Base-by-base conservation (phyloP, 2,329 filamentous ascomycete genomes). In the Cladorrhinum sp. region DNA sequence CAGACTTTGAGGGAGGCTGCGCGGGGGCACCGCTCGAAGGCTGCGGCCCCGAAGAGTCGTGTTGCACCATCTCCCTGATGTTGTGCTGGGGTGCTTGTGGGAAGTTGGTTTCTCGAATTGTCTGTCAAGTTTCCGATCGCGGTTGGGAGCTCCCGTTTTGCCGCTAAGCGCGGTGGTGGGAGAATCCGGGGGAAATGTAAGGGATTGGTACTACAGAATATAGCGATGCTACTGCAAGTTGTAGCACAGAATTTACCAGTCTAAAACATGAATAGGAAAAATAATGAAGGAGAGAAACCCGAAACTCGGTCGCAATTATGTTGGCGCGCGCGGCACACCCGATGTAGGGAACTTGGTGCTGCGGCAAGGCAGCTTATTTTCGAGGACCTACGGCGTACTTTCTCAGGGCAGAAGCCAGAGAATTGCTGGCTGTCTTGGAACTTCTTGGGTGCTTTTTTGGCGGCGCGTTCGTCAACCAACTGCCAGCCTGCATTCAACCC, bases 1-100 rank as follows among this genome's bases (percentile, higher is more conserved):
- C 64, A 18, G 68, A 69, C 39, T 88, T 88, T 53, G 80, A 76
- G 49, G 82, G 77, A 21, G 82, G 83, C 64, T 85, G 84, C 51
- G 78, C 76, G 50, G 84, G 82, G 53, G 80, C 76, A 54, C 76
- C 74, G 58, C 78, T 75, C 52, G 75, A 73, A 60, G 72, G 71
- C 57, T 71, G 69, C 61, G 68, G 67, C 70, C 73, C 74, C 69
- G 74, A 73, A 48, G 69, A 66, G 55, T 73, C 70, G 63, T 70
- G 78, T 67, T 78, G 78, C 60, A 76, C 76, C 80, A 82, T 82
- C 9, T 58, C 59, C 10, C n/a, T 18, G 6, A 3, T 14, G 36
- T 42, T 42, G 10, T 14, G 36, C 16, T 42, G 10, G 36, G 36
- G n/a, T 9, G 42, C n/a, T 18, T 4, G 42, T 21, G 16, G n/a